These are phyloP conservation scores for Ogataea zsoltii DNA, from an alignment of 805 yeast genomes.

Conservation along the genomic window DNA sequence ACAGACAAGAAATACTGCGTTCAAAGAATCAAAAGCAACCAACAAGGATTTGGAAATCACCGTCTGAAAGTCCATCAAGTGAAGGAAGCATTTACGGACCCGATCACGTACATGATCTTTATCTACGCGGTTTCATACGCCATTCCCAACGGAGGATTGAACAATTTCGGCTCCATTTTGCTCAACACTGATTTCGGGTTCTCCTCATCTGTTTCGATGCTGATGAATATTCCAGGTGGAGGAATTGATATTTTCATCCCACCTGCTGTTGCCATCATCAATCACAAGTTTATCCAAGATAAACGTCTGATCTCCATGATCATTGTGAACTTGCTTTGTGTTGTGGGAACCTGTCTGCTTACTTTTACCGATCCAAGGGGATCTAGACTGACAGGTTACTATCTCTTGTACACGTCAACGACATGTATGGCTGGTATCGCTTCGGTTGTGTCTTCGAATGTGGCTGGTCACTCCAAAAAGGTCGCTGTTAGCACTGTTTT, in stretches of 20 bases:
- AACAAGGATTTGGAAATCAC: conserved; percentile 27
- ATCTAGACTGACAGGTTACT: conserved; percentile 32
- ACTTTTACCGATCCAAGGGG: conserved; percentile 23
- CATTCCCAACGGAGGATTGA: conserved; percentile 37
- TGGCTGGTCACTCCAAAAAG: conserved; percentile 56
- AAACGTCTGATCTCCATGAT: conserved; percentile 45
- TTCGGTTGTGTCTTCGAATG: conserved; percentile 33
- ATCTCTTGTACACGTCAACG: conserved; percentile 27
- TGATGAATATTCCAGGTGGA: conserved; percentile 29
- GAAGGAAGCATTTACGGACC: conserved; percentile 21
- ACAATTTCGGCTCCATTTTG: conserved; percentile 47
- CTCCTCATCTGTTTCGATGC: conserved; percentile 26
- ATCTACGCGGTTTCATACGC: conserved; percentile 28
- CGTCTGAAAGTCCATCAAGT: conserved; percentile 25
- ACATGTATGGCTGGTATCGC: conserved; percentile 30
- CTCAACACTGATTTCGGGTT: conserved; percentile 29
- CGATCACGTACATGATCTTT: conserved; percentile 48
- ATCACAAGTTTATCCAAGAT: conserved; percentile 21
- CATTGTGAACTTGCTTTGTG: conserved; percentile 23
- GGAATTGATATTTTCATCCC: conserved; percentile 35
- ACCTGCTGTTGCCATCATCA: conserved; percentile 25
- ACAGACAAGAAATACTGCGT: conserved; percentile 38
- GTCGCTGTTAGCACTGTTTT: conserved; percentile 39
- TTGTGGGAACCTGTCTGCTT: conserved; percentile 27
- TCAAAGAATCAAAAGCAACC: conserved; percentile 25